Conservation (phyloP, 2,329 filamentous ascomycete genomes). For the Rhynchosporium agropyri region DNA sequence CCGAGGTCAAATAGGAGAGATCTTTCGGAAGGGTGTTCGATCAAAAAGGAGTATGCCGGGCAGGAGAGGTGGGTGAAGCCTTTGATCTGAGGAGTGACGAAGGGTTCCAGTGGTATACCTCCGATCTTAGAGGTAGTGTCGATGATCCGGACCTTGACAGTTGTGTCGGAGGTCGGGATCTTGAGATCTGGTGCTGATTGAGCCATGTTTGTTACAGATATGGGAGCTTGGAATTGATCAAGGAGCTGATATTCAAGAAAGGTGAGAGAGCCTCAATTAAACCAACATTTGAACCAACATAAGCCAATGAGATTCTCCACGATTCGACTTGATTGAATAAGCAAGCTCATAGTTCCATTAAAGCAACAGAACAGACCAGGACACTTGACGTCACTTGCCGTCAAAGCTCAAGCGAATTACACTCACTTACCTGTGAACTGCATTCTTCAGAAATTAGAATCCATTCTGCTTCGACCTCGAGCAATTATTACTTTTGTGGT, state of each 20-base stretch:
- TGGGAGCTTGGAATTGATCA: background rate
- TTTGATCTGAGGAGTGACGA: constrained; percentile 40
- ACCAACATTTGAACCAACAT: background rate
- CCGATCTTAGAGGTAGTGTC: constrained; percentile 40
- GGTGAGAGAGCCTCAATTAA: background rate
- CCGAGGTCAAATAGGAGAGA: constrained; percentile 45
- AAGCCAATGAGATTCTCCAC: no score
- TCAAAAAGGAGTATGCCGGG: constrained; percentile 51
- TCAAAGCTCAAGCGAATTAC: background rate
- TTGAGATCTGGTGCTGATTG: constrained; percentile 35
- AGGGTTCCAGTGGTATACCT: constrained; percentile 30
- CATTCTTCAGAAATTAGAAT: background rate
- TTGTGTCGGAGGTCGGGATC: constrained; percentile 39
- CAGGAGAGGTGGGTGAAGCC: constrained; percentile 44
- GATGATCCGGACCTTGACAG: constrained; percentile 43
- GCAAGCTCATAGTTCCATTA: background rate
- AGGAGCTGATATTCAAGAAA: background rate
- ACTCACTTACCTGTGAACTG: background rate
- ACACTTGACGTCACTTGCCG: constrained; percentile 12
- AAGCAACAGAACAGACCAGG: background rate
- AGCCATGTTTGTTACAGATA: constrained; percentile 20
- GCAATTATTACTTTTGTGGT: no score
- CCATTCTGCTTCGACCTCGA: no score
- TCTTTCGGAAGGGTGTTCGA: constrained; percentile 46
- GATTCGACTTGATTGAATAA: no score